A percentile compares a stretch with the other conserved stretches of the same genome.
phyloP scores from a whole-genome alignment of 2,329 filamentous ascomycete genomes.

The Trichocomaceae sp. region DNA sequence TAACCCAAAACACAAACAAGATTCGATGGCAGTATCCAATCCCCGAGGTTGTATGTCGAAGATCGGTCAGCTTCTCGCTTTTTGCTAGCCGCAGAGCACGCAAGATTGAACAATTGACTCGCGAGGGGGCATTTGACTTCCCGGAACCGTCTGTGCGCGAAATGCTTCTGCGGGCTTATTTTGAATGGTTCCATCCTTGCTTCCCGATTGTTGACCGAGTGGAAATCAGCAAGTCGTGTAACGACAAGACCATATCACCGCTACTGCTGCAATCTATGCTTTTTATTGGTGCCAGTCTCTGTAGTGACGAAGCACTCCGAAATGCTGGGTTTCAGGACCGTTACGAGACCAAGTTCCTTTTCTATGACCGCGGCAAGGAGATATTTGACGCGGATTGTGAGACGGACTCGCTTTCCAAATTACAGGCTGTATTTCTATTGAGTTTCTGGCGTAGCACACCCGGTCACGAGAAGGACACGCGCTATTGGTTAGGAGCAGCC shows the following conservation, averaged over 20 bases:
- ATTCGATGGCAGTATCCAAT: conserved; percentile 34
- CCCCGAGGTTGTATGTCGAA: conserved; percentile 16
- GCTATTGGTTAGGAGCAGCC: conserved; percentile 47
- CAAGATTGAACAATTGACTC: conserved; percentile 32
- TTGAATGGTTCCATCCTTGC: conserved; percentile 52
- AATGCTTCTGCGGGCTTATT: conserved; percentile 47
- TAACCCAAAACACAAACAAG: conserved; percentile 25
- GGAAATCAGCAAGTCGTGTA: conserved; percentile 37
- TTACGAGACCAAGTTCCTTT: conserved; percentile 44
- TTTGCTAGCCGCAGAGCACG: conserved; percentile 21
- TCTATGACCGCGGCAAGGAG: conserved; percentile 47
- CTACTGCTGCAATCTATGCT: conserved; percentile 49
- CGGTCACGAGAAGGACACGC: conserved; percentile 42
- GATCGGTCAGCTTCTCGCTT: conserved; percentile 12
- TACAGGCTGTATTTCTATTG: conserved; percentile 49
- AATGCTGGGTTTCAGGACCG: conserved; percentile 45
- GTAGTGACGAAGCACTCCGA: conserved; percentile 41
- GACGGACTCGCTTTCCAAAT: conserved; percentile 44
- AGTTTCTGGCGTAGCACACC: conserved; percentile 52
- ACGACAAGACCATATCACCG: conserved; percentile 41
- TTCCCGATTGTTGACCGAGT: conserved; percentile 49
- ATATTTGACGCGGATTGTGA: conserved; percentile 51
- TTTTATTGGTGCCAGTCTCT: conserved; percentile 50
- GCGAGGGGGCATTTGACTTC: conserved; percentile 41
- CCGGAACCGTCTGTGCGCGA: conserved; percentile 40